These are phyloP conservation scores for Boletellus sp. DNA, from an alignment of 1,284 basidiomycete species.

Conservation along the genomic window DNA sequence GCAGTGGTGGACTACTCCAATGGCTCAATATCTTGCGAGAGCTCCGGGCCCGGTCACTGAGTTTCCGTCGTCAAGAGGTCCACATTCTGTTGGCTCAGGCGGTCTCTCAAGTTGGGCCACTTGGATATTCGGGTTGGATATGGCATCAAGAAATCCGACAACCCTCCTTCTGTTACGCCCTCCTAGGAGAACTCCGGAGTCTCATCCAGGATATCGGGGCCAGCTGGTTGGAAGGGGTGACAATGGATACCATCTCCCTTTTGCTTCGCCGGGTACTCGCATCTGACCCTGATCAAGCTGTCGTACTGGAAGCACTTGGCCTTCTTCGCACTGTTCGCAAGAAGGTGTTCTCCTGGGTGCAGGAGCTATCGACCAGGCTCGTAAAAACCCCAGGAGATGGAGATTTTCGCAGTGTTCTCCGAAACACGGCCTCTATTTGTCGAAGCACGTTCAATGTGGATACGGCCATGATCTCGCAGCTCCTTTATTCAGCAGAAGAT, in stretches of 20 bases:
- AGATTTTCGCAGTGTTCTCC: slow-evolving; percentile 28
- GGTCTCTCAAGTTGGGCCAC: slow-evolving; percentile 38
- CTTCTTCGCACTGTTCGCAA: slow-evolving; percentile 11
- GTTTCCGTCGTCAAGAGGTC: too few relatives aligned
- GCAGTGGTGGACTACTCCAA: too few relatives aligned
- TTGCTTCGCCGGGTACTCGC: slow-evolving; percentile 36
- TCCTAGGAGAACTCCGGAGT: slow-evolving; percentile 32
- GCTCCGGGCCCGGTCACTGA: too few relatives aligned
- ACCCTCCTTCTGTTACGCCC: slow-evolving; percentile 28
- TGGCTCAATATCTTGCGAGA: too few relatives aligned
- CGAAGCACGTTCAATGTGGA: slow-evolving; percentile 40
- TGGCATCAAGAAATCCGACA: slow-evolving; percentile 35
- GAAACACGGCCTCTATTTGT: slow-evolving; percentile 39
- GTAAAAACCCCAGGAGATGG: slow-evolving; percentile 18
- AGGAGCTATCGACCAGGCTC: slow-evolving; percentile 27
- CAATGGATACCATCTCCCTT: slow-evolving; percentile 34
- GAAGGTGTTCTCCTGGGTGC: slow-evolving; percentile 34
- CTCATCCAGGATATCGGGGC: slow-evolving; percentile 29
- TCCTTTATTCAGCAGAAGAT: slow-evolving; percentile 29
- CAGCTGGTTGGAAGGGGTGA: slow-evolving; percentile 43
- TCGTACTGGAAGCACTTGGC: slow-evolving; percentile 5
- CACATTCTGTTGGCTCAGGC: too few relatives aligned
- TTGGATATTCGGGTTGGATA: slow-evolving; percentile 11
- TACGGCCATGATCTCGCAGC: slow-evolving; percentile 2
- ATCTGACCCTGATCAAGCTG: slow-evolving; percentile 8